Evolutionary conservation across 2,329 filamentous ascomycete species (phyloP).

Genomic region (Trichoderma sp.): DNA sequence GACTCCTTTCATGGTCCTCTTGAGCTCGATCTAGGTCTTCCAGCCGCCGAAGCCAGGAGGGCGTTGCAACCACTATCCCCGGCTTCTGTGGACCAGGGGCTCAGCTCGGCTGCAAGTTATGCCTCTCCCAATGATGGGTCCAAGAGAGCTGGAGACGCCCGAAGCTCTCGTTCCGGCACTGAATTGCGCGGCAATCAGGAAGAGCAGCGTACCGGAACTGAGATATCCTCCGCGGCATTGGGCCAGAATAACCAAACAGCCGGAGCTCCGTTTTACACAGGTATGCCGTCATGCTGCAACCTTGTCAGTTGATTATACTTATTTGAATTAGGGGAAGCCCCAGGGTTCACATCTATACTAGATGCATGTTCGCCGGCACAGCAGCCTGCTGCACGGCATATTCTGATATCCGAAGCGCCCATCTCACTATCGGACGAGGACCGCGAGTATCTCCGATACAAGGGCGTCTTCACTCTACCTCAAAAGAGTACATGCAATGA

Average conservation of each 20-base stretch:
- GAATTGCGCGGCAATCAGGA: neutral
- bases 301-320: neutral
- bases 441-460: neutral
- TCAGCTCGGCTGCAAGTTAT: neutral
- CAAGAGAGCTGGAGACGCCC: neutral
- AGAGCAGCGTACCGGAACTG: neutral
- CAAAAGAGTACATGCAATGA: constrained; percentile 6
- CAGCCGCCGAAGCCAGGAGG: neutral
- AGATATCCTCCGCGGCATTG: constrained; percentile 3
- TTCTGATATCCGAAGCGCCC: neutral
- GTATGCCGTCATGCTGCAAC: neutral
- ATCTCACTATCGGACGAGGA: constrained; percentile 3
- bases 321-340: neutral
- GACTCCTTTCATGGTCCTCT: neutral
- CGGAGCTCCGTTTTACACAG: constrained; percentile 1
- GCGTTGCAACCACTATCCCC: neutral
- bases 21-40: neutral
- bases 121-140: neutral
- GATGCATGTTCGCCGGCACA: constrained; percentile 1
- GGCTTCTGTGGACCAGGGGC: constrained; percentile 1
- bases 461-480: constrained; percentile 1
- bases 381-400: constrained; percentile 2
- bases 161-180: neutral
- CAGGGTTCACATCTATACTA: neutral
- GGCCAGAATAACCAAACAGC: neutral